Percentiles rank a stretch among this genome's conserved stretches.
These are phyloP conservation scores for Colletotrichum lentis DNA, from an alignment of 2,329 filamentous ascomycete genomes.

Conservation along the genomic window DNA sequence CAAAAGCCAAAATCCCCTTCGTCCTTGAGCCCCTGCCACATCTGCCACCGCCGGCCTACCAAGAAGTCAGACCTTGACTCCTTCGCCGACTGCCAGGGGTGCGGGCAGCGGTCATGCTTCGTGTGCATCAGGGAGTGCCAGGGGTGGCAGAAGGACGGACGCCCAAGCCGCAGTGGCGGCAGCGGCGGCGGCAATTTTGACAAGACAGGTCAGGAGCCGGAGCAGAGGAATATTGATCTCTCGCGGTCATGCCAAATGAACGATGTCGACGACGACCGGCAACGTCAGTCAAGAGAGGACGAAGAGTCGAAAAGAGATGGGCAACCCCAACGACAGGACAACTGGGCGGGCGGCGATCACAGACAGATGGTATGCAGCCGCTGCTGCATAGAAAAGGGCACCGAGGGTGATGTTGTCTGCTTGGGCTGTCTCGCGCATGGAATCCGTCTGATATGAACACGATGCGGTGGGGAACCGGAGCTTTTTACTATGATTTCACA, in stretches of 20 bases:
- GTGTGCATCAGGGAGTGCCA: constrained; percentile 73
- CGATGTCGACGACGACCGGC: constrained; percentile 53
- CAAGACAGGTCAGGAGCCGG: constrained; percentile 15
- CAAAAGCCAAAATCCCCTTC: constrained; percentile 37
- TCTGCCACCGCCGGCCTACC: constrained; percentile 71
- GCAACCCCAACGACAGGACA: constrained; percentile 35
- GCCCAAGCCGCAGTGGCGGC: constrained; percentile 37
- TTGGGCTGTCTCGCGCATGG: constrained; percentile 64
- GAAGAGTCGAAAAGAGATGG: constrained; percentile 14
- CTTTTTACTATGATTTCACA: background rate
- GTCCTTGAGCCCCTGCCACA: constrained; percentile 66
- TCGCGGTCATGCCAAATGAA: constrained; percentile 60
- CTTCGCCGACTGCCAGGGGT: constrained; percentile 70
- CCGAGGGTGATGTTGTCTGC: constrained; percentile 72
- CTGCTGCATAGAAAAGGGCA: constrained; percentile 72
- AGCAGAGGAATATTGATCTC: constrained; percentile 41
- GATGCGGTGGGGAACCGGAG: background rate
- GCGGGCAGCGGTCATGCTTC: constrained; percentile 69
- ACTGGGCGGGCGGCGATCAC: constrained; percentile 57
- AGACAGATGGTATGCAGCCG: constrained; percentile 68
- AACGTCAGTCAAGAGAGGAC: constrained; percentile 28
- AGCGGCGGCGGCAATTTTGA: background rate
- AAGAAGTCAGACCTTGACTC: constrained; percentile 72
- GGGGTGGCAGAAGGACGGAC: constrained; percentile 51
- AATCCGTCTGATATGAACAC: constrained; percentile 46